These are phyloP conservation scores for Trichophyton simii DNA, from an alignment of 2,329 filamentous ascomycete species.

Conservation along the genomic window DNA sequence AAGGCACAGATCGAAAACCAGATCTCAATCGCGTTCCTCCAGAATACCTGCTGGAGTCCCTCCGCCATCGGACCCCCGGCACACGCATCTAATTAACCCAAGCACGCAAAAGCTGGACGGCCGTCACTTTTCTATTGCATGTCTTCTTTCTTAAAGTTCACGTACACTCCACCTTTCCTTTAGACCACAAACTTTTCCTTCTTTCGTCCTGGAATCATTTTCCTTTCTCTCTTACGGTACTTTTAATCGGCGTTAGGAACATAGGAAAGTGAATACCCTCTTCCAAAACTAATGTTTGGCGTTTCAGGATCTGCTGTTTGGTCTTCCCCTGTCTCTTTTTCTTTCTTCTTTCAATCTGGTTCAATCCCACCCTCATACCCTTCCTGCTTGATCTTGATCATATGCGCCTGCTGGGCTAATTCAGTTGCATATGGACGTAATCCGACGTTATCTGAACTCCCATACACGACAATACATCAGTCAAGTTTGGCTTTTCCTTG, in stretches of 20 bases:
- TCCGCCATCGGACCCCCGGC: constrained; percentile 25
- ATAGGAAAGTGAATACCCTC: constrained; percentile 23
- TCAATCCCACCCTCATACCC: neutral
- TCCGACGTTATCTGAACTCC: constrained; percentile 1
- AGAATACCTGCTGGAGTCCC: constrained; percentile 34
- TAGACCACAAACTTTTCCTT: constrained; percentile 8
- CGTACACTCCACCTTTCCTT: neutral
- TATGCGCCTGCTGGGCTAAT: constrained; percentile 14
- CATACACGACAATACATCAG: neutral
- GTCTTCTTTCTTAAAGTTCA: neutral
- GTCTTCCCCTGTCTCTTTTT: constrained; percentile 11
- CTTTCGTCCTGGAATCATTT: neutral
- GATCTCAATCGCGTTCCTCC: constrained; percentile 36
- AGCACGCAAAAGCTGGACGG: neutral
- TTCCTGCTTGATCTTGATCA: constrained; percentile 12
- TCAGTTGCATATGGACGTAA: constrained; percentile 9
- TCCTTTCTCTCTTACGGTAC: constrained; percentile 16
- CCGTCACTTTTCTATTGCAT: neutral
- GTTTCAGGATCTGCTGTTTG: constrained; percentile 6
- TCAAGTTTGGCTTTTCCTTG: neutral
- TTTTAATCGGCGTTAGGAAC: constrained; percentile 17
- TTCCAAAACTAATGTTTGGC: constrained; percentile 18
- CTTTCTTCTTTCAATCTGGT: neutral
- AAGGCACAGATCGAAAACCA: constrained; percentile 35
- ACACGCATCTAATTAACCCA: constrained; percentile 19